These are phyloP conservation scores for Lasiosphaeria miniovina DNA, from an alignment of 495 filamentous ascomycete species.

Conservation along the genomic window DNA sequence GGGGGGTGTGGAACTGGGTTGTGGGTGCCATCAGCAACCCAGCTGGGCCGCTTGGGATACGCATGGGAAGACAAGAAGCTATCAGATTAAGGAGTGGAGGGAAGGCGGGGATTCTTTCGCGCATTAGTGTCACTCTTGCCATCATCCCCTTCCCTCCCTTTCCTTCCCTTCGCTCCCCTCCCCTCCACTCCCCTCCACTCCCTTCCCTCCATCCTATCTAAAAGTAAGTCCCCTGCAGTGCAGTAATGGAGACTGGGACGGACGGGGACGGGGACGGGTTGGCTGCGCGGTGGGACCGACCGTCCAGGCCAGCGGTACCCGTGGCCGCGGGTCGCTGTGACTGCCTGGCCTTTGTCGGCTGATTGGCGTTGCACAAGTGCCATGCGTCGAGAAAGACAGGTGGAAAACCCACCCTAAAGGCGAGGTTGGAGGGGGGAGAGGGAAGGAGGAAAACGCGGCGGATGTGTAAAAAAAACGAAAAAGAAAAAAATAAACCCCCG, in stretches of 20 bases:
- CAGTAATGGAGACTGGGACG: neutral
- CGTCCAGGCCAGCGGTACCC: neutral
- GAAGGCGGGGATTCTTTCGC: neutral
- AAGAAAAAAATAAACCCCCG: neutral
- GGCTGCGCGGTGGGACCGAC: neutral
- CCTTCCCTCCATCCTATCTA: neutral
- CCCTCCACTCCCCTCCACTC: neutral
- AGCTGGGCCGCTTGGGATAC: neutral
- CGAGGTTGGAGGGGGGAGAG: neutral
- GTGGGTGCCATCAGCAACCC: neutral
- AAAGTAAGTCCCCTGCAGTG: slow-evolving; percentile 1
- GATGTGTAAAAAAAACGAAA: neutral
- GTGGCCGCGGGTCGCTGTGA: slow-evolving; percentile 1
- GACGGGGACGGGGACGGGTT: neutral
- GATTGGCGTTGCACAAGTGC: slow-evolving; percentile 7
- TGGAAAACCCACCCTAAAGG: neutral
- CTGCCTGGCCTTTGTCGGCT: neutral
- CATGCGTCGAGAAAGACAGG: slow-evolving; percentile 2
- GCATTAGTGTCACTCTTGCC: neutral
- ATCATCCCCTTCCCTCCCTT: neutral
- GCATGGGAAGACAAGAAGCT: too few species aligned
- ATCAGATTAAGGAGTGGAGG: neutral
- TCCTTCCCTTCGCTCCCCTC: neutral
- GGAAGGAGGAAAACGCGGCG: neutral
- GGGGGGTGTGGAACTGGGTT: neutral